Conservation (phyloP, 2,329 filamentous ascomycete genomes). For the Capronia americana region DNA sequence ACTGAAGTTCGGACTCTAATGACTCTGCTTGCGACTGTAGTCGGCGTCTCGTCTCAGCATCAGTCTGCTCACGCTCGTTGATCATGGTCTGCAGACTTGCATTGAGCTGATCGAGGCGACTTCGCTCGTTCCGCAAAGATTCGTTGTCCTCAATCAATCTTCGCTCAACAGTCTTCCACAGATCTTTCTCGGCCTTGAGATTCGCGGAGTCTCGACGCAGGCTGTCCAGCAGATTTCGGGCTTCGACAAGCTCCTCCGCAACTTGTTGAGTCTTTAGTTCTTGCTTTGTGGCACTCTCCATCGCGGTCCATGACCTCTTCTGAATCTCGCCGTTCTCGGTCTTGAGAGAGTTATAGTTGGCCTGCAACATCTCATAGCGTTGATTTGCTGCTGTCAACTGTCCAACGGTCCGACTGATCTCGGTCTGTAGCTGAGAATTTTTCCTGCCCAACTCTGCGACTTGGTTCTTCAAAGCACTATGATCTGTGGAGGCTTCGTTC, state of each 20-base stretch:
- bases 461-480: conserved; percentile 82
- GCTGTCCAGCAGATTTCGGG: conserved; percentile 79
- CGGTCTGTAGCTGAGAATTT: conserved; percentile 80
- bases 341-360: conserved; percentile 83
- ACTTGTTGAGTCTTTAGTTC: conserved; percentile 90
- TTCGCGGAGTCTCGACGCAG: conserved; percentile 90
- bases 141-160: conserved; percentile 89
- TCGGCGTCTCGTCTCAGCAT: conserved; percentile 80
- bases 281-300: conserved; percentile 85
- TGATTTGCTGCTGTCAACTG: conserved; percentile 82
- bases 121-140: conserved; percentile 79
- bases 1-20: conserved; percentile 77
- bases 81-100: conserved; percentile 85
- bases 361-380: conserved; percentile 86
- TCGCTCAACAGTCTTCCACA: conserved; percentile 93
- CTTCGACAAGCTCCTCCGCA: conserved; percentile 89
- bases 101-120: conserved; percentile 80
- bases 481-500: conserved; percentile 81
- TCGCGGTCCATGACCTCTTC: conserved; percentile 76
- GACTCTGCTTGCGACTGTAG: conserved; percentile 78
- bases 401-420: conserved; percentile 78
- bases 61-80: conserved; percentile 86
- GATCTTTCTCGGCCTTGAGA: conserved; percentile 89
- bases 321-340: conserved; percentile 85
- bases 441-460: conserved; percentile 80